phyloP scores from a whole-genome alignment of 768 basidiomycete species.

The Suillus luteus region DNA sequence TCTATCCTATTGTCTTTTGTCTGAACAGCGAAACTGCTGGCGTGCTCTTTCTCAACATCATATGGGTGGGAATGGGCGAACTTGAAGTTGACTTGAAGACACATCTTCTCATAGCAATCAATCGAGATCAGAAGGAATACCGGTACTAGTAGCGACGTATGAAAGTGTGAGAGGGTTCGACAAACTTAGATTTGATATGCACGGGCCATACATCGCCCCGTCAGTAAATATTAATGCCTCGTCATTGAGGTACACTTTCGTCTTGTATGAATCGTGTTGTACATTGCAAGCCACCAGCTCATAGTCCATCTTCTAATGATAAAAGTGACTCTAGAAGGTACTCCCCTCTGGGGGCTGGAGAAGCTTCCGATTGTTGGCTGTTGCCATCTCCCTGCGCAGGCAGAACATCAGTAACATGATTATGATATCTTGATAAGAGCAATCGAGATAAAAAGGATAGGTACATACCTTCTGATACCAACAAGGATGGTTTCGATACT shows the following conservation, averaged over 20 bases:
- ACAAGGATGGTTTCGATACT: conserved; percentile 90
- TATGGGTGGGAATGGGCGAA: not conserved
- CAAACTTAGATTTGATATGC: not conserved
- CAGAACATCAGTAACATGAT: conserved; percentile 10
- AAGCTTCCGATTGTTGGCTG: conserved; percentile 87
- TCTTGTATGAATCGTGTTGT: conserved; percentile 6
- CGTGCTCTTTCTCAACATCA: not conserved
- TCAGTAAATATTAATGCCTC: not conserved
- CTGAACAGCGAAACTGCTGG: not conserved
- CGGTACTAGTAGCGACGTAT: not conserved
- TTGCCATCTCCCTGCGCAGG: conserved; percentile 84
- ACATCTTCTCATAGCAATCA: not conserved
- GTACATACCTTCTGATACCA: conserved; percentile 79
- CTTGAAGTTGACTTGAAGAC: too few relatives aligned
- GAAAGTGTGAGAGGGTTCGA: not conserved
- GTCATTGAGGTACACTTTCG: conserved; percentile 6
- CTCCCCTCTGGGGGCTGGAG: conserved; percentile 93
- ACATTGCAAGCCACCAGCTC: conserved; percentile 6
- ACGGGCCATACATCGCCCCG: not conserved
- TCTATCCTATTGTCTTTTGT: not conserved
- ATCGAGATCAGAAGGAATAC: not conserved
- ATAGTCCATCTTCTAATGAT: not conserved
- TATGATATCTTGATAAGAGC: not conserved
- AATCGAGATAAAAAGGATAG: not conserved
- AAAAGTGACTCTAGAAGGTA: conserved; percentile 46